A percentile compares a stretch with the other conserved stretches of the same genome.
These are phyloP conservation scores for Geotrichum bryndzae DNA, from an alignment of 1,139 yeast species.

Conservation along the genomic window DNA sequence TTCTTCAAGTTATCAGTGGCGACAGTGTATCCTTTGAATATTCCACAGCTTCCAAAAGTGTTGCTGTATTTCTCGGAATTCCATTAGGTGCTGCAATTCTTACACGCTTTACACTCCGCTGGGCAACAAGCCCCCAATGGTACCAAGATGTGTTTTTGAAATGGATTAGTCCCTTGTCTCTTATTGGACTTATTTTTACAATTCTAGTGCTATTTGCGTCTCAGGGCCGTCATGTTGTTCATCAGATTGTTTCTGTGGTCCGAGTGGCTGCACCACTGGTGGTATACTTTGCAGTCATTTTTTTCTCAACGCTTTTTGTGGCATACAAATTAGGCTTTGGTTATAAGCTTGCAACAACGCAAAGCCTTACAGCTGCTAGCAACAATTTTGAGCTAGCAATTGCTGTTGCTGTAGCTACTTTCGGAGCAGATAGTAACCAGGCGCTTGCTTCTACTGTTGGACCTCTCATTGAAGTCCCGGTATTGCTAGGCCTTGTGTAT, in stretches of 20 bases:
- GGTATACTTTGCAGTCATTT: conserved; percentile 45
- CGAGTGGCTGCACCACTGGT: conserved; percentile 49
- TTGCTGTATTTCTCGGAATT: conserved; percentile 50
- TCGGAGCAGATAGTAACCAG: conserved; percentile 49
- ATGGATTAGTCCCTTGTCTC: conserved; percentile 45
- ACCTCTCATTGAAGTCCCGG: conserved; percentile 53
- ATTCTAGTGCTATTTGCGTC: conserved; percentile 49
- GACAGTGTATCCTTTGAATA: conserved; percentile 33
- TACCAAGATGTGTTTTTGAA: conserved; percentile 39
- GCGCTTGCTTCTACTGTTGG: conserved; percentile 59
- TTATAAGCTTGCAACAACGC: conserved; percentile 45
- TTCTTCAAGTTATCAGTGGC: conserved; percentile 27
- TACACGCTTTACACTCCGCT: conserved; percentile 37
- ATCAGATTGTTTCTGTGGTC: conserved; percentile 47
- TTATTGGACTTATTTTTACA: conserved; percentile 49
- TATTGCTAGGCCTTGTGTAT: conserved; percentile 42
- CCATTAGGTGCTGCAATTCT: conserved; percentile 47
- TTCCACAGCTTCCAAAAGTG: conserved; percentile 45
- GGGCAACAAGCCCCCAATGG: conserved; percentile 30
- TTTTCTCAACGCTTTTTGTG: conserved; percentile 41
- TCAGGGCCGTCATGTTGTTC: conserved; percentile 47
- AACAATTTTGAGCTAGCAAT: conserved; percentile 51
- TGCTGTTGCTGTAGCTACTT: conserved; percentile 50
- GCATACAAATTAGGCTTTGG: conserved; percentile 34
- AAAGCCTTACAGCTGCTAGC: conserved; percentile 53